Evolutionary conservation across 345 rosid genomes (phyloP).

Genomic region (Eucalyptus globulus): DNA sequence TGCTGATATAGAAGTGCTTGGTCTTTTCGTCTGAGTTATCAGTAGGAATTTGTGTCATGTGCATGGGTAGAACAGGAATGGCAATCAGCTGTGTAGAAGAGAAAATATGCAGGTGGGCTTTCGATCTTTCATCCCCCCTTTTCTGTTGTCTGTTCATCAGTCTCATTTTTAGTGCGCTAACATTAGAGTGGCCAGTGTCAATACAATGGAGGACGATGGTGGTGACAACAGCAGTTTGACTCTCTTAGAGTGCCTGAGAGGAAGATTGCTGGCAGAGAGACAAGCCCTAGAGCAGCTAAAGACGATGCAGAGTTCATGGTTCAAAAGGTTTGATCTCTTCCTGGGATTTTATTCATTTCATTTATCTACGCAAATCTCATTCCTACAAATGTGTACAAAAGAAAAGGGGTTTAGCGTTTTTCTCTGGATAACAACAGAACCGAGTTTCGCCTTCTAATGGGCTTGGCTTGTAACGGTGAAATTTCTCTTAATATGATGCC

Average conservation of each 20-base stretch:
- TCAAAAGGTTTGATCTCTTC: constrained; percentile 29
- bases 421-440: neutral
- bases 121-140: neutral
- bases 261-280: constrained; percentile 82
- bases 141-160: neutral
- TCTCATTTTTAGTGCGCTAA: neutral
- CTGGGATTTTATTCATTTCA: neutral
- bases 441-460: neutral
- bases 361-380: neutral
- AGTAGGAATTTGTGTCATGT: neutral
- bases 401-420: neutral
- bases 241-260: constrained; percentile 73
- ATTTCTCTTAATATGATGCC: neutral
- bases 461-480: neutral
- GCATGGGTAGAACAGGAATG: neutral
- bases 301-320: constrained; percentile 53
- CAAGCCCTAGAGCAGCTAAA: constrained; percentile 62
- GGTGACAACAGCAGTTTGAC: constrained; percentile 26
- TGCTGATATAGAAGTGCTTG: neutral
- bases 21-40: neutral
- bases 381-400: neutral
- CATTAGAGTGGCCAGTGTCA: constrained; percentile 11
- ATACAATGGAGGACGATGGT: constrained; percentile 25
- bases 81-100: neutral
- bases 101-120: neutral